Conservation (phyloP, 768 basidiomycete genomes). For the Naganishia randhawae region DNA sequence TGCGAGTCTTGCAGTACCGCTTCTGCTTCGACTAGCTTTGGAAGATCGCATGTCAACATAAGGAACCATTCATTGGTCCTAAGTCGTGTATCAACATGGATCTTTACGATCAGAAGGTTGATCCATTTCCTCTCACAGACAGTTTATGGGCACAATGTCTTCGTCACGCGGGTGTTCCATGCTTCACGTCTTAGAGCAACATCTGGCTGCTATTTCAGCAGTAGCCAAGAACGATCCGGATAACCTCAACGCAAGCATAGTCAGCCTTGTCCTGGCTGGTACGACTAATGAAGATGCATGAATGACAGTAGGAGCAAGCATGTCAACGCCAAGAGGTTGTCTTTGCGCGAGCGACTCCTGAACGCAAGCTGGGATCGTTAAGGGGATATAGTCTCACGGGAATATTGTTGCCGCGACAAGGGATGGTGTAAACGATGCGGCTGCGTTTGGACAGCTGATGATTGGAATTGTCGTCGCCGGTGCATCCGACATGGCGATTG, state of each 20-base stretch:
- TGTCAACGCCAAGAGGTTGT: slow-evolving; percentile 54
- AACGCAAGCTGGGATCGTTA: slow-evolving; percentile 66
- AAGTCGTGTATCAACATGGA: neutral
- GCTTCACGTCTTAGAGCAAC: neutral
- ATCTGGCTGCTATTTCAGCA: slow-evolving; percentile 36
- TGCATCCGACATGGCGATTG: slow-evolving; percentile 51
- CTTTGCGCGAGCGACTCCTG: slow-evolving; percentile 63
- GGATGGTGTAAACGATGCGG: slow-evolving; percentile 57
- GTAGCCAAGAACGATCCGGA: slow-evolving; percentile 50
- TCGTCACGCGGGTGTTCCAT: neutral
- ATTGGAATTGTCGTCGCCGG: slow-evolving; percentile 62
- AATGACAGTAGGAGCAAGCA: slow-evolving; percentile 49
- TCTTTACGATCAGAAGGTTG: neutral
- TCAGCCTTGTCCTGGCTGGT: slow-evolving; percentile 45
- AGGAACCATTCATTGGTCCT: slow-evolving; percentile 1
- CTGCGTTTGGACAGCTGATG: slow-evolving; percentile 61
- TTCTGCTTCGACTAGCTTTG: neutral
- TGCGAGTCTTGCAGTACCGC: neutral
- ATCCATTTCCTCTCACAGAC: neutral
- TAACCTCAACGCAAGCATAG: slow-evolving; percentile 49
- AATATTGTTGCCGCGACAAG: slow-evolving; percentile 65
- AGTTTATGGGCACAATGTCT: neutral
- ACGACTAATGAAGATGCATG: slow-evolving; percentile 50
- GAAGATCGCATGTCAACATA: neutral
- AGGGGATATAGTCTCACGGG: slow-evolving; percentile 57